Evolutionary conservation across 140 eudicot species (phyloP).

Genomic region (Cichorium intybus): DNA sequence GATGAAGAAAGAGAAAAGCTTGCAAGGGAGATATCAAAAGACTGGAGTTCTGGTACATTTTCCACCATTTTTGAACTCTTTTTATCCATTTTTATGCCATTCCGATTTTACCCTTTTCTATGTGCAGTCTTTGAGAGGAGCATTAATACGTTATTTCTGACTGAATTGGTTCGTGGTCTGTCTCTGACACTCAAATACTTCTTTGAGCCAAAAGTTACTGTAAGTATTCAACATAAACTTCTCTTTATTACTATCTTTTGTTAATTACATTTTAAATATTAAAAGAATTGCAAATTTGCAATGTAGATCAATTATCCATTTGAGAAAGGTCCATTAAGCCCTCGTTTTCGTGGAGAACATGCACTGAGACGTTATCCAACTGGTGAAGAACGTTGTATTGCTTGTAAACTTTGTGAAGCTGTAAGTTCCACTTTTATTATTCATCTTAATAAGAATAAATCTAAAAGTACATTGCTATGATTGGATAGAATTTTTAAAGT

Average conservation of each 20-base stretch:
- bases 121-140: conserved; percentile 89
- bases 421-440: conserved; percentile 38
- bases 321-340: conserved; percentile 99
- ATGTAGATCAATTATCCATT: conserved; percentile 95
- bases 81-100: not conserved
- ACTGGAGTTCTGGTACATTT: conserved; percentile 86
- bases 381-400: conserved; percentile 99
- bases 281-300: not conserved
- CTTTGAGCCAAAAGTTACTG: conserved; percentile 92
- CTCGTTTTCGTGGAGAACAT: conserved; percentile 99
- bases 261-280: not conserved
- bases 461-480: no score
- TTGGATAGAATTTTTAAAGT: no score
- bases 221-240: conserved; percentile 34
- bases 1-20: conserved; percentile 95
- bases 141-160: conserved; percentile 83
- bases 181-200: conserved; percentile 87
- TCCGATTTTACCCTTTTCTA: not conserved
- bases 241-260: not conserved
- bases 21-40: conserved; percentile 88
- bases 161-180: conserved; percentile 96
- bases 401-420: conserved; percentile 99
- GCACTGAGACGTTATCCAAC: conserved; percentile 97
- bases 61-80: not conserved
- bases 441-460: no score